Evolutionary conservation across 2,329 filamentous ascomycete genomes (phyloP).

Genomic region (Polychaeton citri): DNA sequence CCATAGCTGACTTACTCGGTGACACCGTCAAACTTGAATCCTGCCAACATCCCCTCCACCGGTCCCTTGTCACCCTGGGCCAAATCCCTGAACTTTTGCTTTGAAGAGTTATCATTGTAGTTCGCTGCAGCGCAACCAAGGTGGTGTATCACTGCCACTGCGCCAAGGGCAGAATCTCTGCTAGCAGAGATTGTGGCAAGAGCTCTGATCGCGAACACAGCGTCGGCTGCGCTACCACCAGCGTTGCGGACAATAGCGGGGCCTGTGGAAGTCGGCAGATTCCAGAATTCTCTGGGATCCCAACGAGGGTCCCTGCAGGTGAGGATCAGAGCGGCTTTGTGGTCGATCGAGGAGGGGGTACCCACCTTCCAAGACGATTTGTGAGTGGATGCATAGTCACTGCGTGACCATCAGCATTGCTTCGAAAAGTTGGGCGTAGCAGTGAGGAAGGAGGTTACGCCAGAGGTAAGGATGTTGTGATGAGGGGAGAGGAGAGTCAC

Average conservation of each 20-base stretch:
- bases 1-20: slow-evolving; percentile 3
- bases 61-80: not conserved
- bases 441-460: too few relatives aligned
- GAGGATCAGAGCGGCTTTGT: not conserved
- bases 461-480: too few relatives aligned
- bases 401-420: too few relatives aligned
- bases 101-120: slow-evolving; percentile 3
- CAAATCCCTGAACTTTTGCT: slow-evolving; percentile 1
- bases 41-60: slow-evolving; percentile 2
- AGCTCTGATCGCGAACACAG: slow-evolving; percentile 42
- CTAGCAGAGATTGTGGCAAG: slow-evolving; percentile 2
- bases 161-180: slow-evolving; percentile 3
- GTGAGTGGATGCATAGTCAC: too few relatives aligned
- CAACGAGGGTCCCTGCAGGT: slow-evolving; percentile 2
- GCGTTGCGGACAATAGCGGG: slow-evolving; percentile 45
- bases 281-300: slow-evolving; percentile 4
- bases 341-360: too few relatives aligned
- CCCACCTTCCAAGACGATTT: too few relatives aligned
- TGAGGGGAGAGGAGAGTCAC: too few relatives aligned
- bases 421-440: too few relatives aligned
- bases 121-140: slow-evolving; percentile 5
- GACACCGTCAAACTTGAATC: slow-evolving; percentile 3
- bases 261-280: not conserved
- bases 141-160: slow-evolving; percentile 6
- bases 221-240: slow-evolving; percentile 41